Conservation (phyloP, 768 basidiomycete genomes). For the Hygrocybe coccinea region DNA sequence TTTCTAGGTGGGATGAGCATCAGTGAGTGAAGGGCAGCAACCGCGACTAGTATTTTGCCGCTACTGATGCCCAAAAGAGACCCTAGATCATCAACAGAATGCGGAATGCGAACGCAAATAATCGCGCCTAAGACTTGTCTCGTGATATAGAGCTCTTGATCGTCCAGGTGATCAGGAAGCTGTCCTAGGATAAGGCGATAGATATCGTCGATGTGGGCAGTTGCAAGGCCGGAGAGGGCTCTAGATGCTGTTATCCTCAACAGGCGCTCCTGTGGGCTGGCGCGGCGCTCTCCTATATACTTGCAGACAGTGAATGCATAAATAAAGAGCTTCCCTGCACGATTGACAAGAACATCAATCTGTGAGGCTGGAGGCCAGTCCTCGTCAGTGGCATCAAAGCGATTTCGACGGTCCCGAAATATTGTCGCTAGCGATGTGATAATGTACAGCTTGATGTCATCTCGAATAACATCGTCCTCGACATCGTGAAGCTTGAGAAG, state of each 20-base stretch:
- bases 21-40: constrained; percentile 1
- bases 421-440: not conserved
- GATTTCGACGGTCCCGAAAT: not conserved
- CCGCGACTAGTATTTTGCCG: not conserved
- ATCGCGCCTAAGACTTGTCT: not conserved
- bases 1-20: not conserved
- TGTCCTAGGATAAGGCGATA: not conserved
- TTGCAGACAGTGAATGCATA: constrained; percentile 19
- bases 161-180: not conserved
- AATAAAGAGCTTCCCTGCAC: constrained; percentile 17
- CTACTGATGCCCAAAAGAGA: not conserved
- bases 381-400: not conserved
- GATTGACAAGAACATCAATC: not conserved
- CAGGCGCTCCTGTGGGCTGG: not conserved
- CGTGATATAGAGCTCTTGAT: not conserved
- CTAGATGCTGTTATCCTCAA: not conserved
- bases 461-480: not conserved
- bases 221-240: not conserved
- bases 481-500: constrained; percentile 1
- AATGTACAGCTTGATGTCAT: not conserved
- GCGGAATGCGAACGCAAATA: not conserved
- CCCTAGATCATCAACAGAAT: not conserved
- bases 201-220: not conserved
- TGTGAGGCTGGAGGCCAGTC: constrained; percentile 14
- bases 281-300: constrained; percentile 10